A percentile compares a stretch with the other conserved stretches of the same genome.
Conservation (phyloP, 2,329 filamentous ascomycete species). For the Fusarium avenaceum region DNA sequence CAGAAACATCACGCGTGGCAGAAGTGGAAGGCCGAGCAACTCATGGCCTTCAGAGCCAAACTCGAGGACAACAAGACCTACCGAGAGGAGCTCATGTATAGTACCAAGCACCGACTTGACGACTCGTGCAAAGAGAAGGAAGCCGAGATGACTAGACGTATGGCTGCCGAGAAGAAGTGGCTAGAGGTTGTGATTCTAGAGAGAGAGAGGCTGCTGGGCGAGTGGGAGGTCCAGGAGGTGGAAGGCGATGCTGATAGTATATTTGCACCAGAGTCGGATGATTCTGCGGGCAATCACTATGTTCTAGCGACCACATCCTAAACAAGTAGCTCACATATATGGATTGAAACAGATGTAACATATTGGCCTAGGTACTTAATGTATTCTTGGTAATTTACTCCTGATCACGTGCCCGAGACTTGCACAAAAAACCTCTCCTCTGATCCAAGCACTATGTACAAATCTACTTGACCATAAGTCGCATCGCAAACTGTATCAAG, state of each 20-base stretch:
- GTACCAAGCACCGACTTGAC: slow-evolving; percentile 52
- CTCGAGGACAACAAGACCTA: slow-evolving; percentile 58
- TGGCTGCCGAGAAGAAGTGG: slow-evolving; percentile 63
- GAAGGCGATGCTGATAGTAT: slow-evolving; percentile 57
- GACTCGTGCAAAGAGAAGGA: slow-evolving; percentile 50
- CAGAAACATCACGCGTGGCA: slow-evolving; percentile 57
- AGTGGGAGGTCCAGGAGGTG: slow-evolving; percentile 59
- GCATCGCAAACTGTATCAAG: background rate
- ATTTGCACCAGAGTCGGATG: slow-evolving; percentile 44
- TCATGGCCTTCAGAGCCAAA: slow-evolving; percentile 53
- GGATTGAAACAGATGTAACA: background rate
- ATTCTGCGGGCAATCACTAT: slow-evolving; percentile 21
- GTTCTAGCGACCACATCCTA: slow-evolving; percentile 4
- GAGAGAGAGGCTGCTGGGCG: slow-evolving; percentile 58
- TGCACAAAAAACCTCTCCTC: slow-evolving; percentile 42
- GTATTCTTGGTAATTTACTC: background rate
- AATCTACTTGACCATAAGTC: background rate
- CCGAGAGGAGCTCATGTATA: slow-evolving; percentile 60
- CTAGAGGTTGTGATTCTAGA: slow-evolving; percentile 60
- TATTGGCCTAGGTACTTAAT: background rate
- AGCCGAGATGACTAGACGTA: slow-evolving; percentile 52
- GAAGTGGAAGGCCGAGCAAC: slow-evolving; percentile 57
- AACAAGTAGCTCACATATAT: background rate
- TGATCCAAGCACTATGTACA: background rate
- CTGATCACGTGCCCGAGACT: slow-evolving; percentile 34